These are phyloP conservation scores for Suillus subaureus DNA, from an alignment of 768 basidiomycete genomes.

Conservation along the genomic window DNA sequence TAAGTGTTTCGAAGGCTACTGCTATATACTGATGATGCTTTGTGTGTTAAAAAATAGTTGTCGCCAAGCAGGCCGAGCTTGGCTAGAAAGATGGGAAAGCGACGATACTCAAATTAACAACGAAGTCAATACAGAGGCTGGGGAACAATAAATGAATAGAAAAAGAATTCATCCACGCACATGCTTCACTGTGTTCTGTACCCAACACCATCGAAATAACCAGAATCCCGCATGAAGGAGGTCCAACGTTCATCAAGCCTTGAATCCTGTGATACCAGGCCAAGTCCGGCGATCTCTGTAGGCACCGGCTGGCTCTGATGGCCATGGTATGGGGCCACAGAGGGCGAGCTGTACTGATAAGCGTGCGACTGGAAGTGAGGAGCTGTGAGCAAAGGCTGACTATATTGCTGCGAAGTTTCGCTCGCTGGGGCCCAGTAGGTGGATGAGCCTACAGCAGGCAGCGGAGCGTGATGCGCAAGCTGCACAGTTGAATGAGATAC, in stretches of 20 bases:
- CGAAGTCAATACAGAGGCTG: background rate
- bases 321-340: slow-evolving; percentile 5
- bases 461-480: slow-evolving; percentile 22
- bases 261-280: slow-evolving; percentile 58
- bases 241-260: slow-evolving; percentile 61
- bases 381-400: slow-evolving; percentile 10
- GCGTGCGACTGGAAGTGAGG: slow-evolving; percentile 15
- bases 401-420: slow-evolving; percentile 15
- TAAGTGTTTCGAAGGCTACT: background rate
- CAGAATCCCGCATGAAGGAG: slow-evolving; percentile 62
- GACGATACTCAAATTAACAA: background rate
- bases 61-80: background rate
- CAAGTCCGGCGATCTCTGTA: slow-evolving; percentile 58
- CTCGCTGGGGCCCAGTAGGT: slow-evolving; percentile 19
- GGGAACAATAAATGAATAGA: background rate
- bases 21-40: background rate
- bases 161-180: background rate
- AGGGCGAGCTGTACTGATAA: slow-evolving; percentile 23
- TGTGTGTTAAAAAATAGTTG: background rate
- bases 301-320: slow-evolving; percentile 29
- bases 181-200: slow-evolving; percentile 24
- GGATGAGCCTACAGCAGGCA: slow-evolving; percentile 18
- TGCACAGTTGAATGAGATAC: slow-evolving; percentile 17
- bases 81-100: background rate
- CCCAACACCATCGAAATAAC: slow-evolving; percentile 42